Percentiles rank a stretch among this genome's conserved stretches.
phyloP scores from a whole-genome alignment of 2,329 filamentous ascomycete species.

The Arachnomyces sp. region DNA sequence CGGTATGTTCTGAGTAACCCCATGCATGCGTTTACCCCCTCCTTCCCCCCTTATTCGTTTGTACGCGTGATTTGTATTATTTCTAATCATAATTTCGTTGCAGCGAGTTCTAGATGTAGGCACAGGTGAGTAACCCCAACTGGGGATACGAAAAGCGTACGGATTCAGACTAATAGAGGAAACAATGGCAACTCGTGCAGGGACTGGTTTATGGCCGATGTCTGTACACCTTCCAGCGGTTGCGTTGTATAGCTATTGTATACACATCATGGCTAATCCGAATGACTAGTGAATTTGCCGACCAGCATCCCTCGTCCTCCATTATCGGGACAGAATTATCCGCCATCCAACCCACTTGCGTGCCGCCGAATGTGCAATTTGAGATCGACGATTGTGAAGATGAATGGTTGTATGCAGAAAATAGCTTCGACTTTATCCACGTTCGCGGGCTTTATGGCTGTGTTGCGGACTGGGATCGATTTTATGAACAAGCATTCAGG shows the following conservation, averaged over 20 bases:
- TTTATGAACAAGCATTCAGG: constrained; percentile 29
- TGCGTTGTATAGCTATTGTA: constrained; percentile 1
- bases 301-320: constrained; percentile 1
- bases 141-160: too few relatives aligned
- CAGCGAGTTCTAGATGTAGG: too few relatives aligned
- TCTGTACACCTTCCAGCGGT: constrained; percentile 4
- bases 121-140: too few relatives aligned
- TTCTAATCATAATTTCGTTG: too few relatives aligned
- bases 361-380: constrained; percentile 23
- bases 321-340: constrained; percentile 30
- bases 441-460: constrained; percentile 30
- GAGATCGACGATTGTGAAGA: constrained; percentile 28
- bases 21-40: too few relatives aligned
- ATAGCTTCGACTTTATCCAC: constrained; percentile 36
- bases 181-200: too few relatives aligned
- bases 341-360: constrained; percentile 20
- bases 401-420: constrained; percentile 26
- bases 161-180: too few relatives aligned
- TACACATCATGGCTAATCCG: constrained; percentile 1
- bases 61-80: too few relatives aligned
- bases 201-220: constrained; percentile 26
- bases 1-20: constrained; percentile 19
- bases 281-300: background rate
- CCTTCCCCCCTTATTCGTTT: too few relatives aligned
- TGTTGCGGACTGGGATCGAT: constrained; percentile 24